Base-by-base conservation (phyloP, 768 basidiomycete genomes). In the Lanmaoa rubissima region DNA sequence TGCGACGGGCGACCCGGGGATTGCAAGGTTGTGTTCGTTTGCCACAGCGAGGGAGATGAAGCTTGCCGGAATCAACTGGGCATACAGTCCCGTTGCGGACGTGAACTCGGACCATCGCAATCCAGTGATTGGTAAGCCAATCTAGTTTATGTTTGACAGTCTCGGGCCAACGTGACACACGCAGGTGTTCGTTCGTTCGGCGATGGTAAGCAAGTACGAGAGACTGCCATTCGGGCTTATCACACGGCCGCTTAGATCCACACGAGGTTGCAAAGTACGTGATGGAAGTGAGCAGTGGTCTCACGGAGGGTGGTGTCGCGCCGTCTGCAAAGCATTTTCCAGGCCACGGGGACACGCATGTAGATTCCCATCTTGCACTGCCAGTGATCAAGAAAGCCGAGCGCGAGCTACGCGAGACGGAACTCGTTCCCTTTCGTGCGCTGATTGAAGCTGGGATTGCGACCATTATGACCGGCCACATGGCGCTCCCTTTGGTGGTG, bases 401-500 rank as follows among this genome's bases (percentile, higher is more conserved):
- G 21, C 52, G 67, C 8, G 70, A 78, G 53, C 72, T 89, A 2
- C 46, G 65, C 16, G 48, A 65, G 36, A 79, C 73, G 8, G 88
- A 88, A 64, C 74, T 89, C 12, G 73, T 82, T 1, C 85, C 87
- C 1, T 89, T 90, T 75, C 66, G 69, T 38, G 66, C 70, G 4
- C 73, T 84, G 41, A 74, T 83, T 40, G 58, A 73, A 2, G 65
- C 65, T 1, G 63, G 71, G 7, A 61, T 84, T 2, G 78, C 84
- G 1, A 85, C 79, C 26, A 76, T 89, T 50, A 90, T 90, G 88
- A 82, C 85, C 0, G 87, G 85, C 0, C 87, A 90, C 66, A 87
- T 88, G 79, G 85, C 87, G 3, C 75, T 88, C 1, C 87, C 86
- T 0, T 58, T 77, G 6, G 65, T 88, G 24, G 82, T 79, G 0